Evolutionary conservation across 1,284 basidiomycete genomes (phyloP).

Genomic region (Polyporus tsugae): DNA sequence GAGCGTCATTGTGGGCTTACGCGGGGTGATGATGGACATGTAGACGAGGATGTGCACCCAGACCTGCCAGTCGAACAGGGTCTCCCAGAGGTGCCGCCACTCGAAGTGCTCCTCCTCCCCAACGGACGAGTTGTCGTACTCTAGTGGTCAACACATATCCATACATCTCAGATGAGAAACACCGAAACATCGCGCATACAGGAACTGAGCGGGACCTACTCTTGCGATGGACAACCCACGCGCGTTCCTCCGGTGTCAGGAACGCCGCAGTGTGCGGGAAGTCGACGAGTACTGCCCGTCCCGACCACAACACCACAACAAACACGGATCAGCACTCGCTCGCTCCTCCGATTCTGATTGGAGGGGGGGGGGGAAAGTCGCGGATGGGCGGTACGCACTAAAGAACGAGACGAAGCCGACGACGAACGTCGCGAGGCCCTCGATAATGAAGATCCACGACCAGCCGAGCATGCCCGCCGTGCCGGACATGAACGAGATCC

Average conservation of each 20-base stretch:
- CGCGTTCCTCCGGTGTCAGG: conserved; percentile 65
- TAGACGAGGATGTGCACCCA: conserved; percentile 67
- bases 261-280: conserved; percentile 65
- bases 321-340: neutral
- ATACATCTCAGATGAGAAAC: neutral
- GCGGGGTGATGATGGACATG: conserved; percentile 64
- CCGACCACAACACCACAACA: conserved; percentile 27
- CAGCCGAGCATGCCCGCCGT: conserved; percentile 50
- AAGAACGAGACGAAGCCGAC: conserved; percentile 58
- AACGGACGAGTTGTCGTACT: conserved; percentile 70
- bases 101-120: conserved; percentile 72
- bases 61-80: conserved; percentile 70
- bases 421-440: conserved; percentile 61
- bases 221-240: conserved; percentile 69
- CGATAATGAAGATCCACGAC: conserved; percentile 61
- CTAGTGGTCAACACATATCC: conserved; percentile 38
- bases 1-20: conserved; percentile 48
- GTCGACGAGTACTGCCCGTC: conserved; percentile 59
- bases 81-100: conserved; percentile 59
- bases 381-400: conserved; percentile 42
- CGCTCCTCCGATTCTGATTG: conserved; percentile 32
- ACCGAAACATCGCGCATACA: neutral
- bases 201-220: conserved; percentile 46
- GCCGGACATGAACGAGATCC: conserved; percentile 53
- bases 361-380: too few relatives aligned